Conservation (phyloP, 768 basidiomycete genomes). For the Trametes cingulata region DNA sequence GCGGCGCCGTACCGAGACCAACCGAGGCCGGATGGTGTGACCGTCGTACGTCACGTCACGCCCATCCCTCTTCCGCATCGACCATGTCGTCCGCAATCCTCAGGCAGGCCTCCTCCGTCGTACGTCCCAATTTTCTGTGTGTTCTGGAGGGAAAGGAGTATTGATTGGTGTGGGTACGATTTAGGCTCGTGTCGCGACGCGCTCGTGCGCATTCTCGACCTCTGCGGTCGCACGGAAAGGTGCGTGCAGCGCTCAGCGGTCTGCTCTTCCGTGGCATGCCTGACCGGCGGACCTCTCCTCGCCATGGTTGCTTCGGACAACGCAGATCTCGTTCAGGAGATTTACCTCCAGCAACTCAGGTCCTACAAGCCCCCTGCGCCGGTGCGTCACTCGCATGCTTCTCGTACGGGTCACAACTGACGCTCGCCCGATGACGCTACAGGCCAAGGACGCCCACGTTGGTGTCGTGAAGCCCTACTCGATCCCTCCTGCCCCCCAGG, state of each 20-base stretch:
- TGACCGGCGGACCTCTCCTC: conserved; percentile 17
- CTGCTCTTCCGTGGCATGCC: conserved; percentile 26
- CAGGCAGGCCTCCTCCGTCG: conserved; percentile 55
- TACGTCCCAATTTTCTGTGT: conserved; percentile 34
- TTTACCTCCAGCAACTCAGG: conserved; percentile 90
- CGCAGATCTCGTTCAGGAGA: conserved; percentile 93
- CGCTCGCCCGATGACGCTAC: conserved; percentile 3
- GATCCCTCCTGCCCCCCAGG: conserved; percentile 69
- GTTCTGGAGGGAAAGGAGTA: conserved; percentile 6
- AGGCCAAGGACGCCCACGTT: conserved; percentile 92
- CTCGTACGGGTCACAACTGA: neutral
- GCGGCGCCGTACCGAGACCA: conserved; percentile 25
- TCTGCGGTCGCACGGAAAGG: conserved; percentile 65
- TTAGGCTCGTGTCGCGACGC: conserved; percentile 56
- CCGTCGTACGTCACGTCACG: conserved; percentile 41
- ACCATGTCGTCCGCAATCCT: conserved; percentile 67
- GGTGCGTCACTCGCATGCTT: conserved; percentile 50
- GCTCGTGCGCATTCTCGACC: conserved; percentile 59
- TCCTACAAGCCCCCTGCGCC: conserved; percentile 76
- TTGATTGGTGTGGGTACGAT: neutral
- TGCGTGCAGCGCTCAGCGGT: conserved; percentile 32
- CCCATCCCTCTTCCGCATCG: conserved; percentile 41
- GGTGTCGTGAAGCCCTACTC: conserved; percentile 83
- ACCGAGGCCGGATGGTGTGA: conserved; percentile 27
- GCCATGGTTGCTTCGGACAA: conserved; percentile 3